Conservation (phyloP, 2,329 filamentous ascomycete species). For the Blastomyces silverae region DNA sequence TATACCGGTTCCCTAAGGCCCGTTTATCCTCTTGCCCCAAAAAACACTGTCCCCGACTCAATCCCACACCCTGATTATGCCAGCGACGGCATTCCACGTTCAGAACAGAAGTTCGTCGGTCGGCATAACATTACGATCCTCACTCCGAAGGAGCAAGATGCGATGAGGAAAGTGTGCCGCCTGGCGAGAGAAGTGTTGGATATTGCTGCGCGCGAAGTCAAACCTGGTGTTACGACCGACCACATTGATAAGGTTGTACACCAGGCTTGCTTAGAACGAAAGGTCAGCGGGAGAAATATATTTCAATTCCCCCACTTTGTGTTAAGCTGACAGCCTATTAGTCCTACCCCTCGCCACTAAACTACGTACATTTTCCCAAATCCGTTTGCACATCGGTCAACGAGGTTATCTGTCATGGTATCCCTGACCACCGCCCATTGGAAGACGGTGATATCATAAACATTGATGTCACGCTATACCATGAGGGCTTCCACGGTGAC, state of each 20-base stretch:
- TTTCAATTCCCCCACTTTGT: not conserved
- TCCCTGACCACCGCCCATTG: constrained; percentile 81
- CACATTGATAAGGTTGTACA: constrained; percentile 92
- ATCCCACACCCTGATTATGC: constrained; percentile 86
- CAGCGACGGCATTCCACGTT: constrained; percentile 66
- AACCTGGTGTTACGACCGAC: constrained; percentile 92
- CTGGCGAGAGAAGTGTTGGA: constrained; percentile 87
- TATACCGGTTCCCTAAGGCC: constrained; percentile 78
- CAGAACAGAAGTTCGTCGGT: constrained; percentile 58
- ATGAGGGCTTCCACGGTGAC: constrained; percentile 91
- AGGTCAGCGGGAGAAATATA: constrained; percentile 55
- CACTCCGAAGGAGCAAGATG: constrained; percentile 71
- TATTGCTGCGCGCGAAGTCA: constrained; percentile 72
- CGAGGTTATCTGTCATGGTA: constrained; percentile 98
- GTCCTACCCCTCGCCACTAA: constrained; percentile 91
- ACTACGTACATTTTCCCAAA: constrained; percentile 95
- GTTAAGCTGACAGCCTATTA: constrained; percentile 35
- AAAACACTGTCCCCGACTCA: constrained; percentile 65
- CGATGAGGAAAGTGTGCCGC: constrained; percentile 86
- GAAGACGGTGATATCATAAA: constrained; percentile 94
- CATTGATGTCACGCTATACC: constrained; percentile 90
- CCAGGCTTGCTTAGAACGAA: constrained; percentile 84
- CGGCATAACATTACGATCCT: constrained; percentile 78
- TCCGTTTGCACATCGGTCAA: constrained; percentile 95
- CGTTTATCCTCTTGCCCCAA: constrained; percentile 73